Conservation (phyloP, 352 stramenopile genomes). For the Blastocystis sp. region DNA sequence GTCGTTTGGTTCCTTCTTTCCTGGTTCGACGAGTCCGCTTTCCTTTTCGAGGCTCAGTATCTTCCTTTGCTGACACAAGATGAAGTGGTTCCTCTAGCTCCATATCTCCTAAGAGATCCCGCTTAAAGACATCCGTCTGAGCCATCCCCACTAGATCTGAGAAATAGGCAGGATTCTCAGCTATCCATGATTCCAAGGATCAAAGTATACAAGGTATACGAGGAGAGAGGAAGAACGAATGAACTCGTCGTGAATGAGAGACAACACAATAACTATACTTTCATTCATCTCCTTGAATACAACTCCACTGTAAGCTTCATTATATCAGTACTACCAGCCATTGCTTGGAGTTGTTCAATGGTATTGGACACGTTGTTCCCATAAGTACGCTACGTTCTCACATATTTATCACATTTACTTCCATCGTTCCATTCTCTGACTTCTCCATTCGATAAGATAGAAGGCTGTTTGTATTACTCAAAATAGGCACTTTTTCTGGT, state of each 20-base stretch:
- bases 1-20: not conserved
- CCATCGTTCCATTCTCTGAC: not conserved
- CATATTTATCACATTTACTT: not conserved
- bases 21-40: not conserved
- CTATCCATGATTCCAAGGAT: not conserved
- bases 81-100: not conserved
- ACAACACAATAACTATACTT: slow-evolving; percentile 28
- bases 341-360: slow-evolving; percentile 29
- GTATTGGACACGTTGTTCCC: slow-evolving; percentile 25
- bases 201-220: not conserved
- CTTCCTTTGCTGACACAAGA: no score
- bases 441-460: slow-evolving; percentile 26
- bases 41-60: not conserved
- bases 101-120: not conserved
- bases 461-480: slow-evolving; percentile 11
- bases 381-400: not conserved
- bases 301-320: slow-evolving; percentile 45
- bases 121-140: slow-evolving; percentile 17
- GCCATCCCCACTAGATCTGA: not conserved
- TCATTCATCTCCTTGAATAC: not conserved
- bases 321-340: not conserved
- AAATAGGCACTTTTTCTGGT: not conserved
- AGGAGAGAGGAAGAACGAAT: slow-evolving; percentile 10
- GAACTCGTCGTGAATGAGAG: slow-evolving; percentile 38
- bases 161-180: not conserved